Percentiles rank a stretch among this genome's conserved stretches.
These are phyloP conservation scores for Heterobasidion occidentale DNA, from an alignment of 1,284 basidiomycete genomes.

Conservation along the genomic window DNA sequence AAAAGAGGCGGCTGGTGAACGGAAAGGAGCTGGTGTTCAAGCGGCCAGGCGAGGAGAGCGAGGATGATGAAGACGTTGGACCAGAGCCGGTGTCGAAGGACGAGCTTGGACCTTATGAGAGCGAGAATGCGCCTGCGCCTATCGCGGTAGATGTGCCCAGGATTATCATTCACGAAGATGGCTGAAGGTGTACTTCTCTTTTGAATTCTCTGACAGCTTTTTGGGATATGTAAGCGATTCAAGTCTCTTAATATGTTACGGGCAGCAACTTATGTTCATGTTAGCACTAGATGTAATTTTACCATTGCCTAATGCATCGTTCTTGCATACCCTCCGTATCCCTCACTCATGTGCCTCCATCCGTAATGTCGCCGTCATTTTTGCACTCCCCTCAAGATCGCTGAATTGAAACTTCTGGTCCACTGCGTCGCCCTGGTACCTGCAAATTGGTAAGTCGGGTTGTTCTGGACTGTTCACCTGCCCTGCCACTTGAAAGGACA, in stretches of 20 bases:
- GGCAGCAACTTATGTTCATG: not conserved
- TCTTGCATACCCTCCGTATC: not conserved
- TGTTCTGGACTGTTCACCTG: too few relatives aligned
- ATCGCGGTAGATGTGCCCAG: not conserved
- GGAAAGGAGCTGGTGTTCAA: constrained; percentile 54
- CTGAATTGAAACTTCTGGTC: too few relatives aligned
- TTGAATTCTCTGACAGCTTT: not conserved
- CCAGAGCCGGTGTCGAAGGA: constrained; percentile 7
- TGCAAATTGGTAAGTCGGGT: too few relatives aligned
- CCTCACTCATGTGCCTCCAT: too few relatives aligned
- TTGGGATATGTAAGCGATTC: not conserved
- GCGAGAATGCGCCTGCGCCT: not conserved
- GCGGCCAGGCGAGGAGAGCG: constrained; percentile 43
- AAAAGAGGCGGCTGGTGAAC: constrained; percentile 46
- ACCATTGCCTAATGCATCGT: not conserved
- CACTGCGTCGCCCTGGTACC: too few relatives aligned
- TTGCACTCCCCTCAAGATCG: too few relatives aligned
- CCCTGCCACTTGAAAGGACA: too few relatives aligned
- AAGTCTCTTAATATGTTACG: not conserved
- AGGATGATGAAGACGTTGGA: constrained; percentile 24
- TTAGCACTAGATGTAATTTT: not conserved
- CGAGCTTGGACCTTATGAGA: not conserved
- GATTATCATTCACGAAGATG: constrained; percentile 2
- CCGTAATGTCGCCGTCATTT: too few relatives aligned
- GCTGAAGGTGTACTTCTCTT: not conserved